Percentiles rank a stretch among this genome's conserved stretches.
phyloP scores from a whole-genome alignment of 441 rosid species.

The Lepidium campestre region DNA sequence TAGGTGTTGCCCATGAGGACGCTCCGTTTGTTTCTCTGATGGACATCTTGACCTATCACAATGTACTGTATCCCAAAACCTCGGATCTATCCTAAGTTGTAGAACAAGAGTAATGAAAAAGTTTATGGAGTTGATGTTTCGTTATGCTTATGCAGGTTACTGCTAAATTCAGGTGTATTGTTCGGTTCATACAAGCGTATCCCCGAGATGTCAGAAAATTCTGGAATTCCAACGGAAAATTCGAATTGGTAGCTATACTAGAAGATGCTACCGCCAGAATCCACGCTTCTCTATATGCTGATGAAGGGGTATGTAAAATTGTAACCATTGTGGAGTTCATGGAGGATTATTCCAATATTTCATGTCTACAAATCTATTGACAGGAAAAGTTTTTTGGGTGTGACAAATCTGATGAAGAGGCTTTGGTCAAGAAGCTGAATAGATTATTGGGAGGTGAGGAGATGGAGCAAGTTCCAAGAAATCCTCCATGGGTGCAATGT shows the following conservation, averaged over 20 bases:
- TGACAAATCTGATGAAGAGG: conserved; percentile 17
- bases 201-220: conserved; percentile 11
- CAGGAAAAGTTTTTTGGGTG: conserved; percentile 25
- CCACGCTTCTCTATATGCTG: conserved; percentile 20
- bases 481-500: conserved; percentile 31
- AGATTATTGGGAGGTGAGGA: conserved; percentile 11
- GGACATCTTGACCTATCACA: conserved; percentile 25
- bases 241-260: conserved; percentile 5
- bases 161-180: conserved; percentile 24
- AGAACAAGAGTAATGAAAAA: neutral
- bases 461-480: conserved; percentile 4
- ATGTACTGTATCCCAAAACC: conserved; percentile 1
- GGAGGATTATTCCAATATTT: neutral
- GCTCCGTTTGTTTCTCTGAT: conserved; percentile 26
- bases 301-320: conserved; percentile 21
- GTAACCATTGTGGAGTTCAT: neutral
- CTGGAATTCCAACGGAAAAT: neutral
- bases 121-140: conserved; percentile 1
- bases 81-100: neutral
- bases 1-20: conserved; percentile 25
- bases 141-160: conserved; percentile 19
- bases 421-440: conserved; percentile 1
- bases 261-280: conserved; percentile 30
- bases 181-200: conserved; percentile 25
- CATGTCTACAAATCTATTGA: neutral